Base-by-base conservation (phyloP, 73 alveolate species). In the Paramecium sexaurelia region DNA sequence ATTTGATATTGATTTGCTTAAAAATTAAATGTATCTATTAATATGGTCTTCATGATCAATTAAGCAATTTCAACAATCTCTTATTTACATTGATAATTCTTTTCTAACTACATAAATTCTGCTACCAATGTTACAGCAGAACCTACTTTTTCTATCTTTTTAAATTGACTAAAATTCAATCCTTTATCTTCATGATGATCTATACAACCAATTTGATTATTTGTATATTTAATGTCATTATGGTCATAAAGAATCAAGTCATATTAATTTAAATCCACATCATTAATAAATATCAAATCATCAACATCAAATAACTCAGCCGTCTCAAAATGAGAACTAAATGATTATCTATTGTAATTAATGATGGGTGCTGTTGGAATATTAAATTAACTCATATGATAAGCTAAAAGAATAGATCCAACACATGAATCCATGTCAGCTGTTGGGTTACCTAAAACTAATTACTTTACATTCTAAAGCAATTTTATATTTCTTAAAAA, bases 101-200 rank as follows among this genome's bases (percentile, higher is more conserved):
- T 17, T 51, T 51, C 67, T 20, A 51, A 51, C 7, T 51, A 20
- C 29, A 51, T 51, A n/a, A 17, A 4, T 51, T 51, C 67, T 51
- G 67, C 67, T 3, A 51, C 29, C 33, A 51, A 51, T 0, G 27
- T 73, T 20, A 41, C 45, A 13, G 87, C 87, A 29, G 87, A 73
- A 13, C 87, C 87, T 20, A 73, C 87, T 51, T 51, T 45, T 17
- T 51, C 67, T n/a, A 51, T 51, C 32, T n/a, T 51, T 17, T 51
- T 51, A 51, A 51, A 51, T 20, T 51, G 29, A 51, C 10, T 51
- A 51, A 51, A 51, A 15, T 51, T 5, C n/a, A 17, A 20, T 51
- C 87, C 66, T 6, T 73, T 33, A 73, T 73, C 87, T 9, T 73
- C 61, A 32, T 73, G 87, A 73, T 73, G 87, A 73, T 73, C 66